phyloP scores from a whole-genome alignment of 2,329 filamentous ascomycete species.

The Xylaria sp. region DNA sequence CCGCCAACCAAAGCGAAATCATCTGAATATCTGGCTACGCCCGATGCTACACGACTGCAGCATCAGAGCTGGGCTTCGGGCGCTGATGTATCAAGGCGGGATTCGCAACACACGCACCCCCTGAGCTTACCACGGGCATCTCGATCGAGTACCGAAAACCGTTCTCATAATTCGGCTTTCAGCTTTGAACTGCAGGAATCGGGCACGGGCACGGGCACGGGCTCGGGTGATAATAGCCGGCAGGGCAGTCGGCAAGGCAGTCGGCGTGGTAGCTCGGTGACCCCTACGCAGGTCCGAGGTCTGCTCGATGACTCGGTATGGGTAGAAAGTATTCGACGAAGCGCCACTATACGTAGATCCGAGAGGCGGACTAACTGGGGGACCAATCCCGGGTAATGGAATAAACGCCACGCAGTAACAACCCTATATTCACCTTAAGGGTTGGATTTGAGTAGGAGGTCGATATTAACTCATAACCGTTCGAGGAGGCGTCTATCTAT shows the following conservation, averaged over 20 bases:
- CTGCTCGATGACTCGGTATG: constrained; percentile 88
- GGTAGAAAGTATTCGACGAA: constrained; percentile 89
- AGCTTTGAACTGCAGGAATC: constrained; percentile 61
- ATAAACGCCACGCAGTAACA: neutral
- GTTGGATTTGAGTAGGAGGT: constrained; percentile 8
- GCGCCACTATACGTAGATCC: constrained; percentile 68
- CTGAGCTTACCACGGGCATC: constrained; percentile 56
- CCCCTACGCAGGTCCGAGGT: constrained; percentile 76
- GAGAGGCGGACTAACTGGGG: constrained; percentile 40
- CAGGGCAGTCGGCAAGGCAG: constrained; percentile 49
- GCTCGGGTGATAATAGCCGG: neutral
- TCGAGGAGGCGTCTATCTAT: constrained; percentile 9
- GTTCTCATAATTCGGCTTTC: constrained; percentile 56
- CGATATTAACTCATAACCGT: neutral
- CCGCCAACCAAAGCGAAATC: constrained; percentile 26
- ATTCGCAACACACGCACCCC: constrained; percentile 51
- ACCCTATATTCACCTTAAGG: constrained; percentile 13
- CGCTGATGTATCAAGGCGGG: constrained; percentile 48
- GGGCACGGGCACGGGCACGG: constrained; percentile 36
- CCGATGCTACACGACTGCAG: constrained; percentile 40
- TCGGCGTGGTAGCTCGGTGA: constrained; percentile 69
- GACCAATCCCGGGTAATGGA: constrained; percentile 25
- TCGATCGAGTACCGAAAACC: constrained; percentile 44
- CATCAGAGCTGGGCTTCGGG: constrained; percentile 48
- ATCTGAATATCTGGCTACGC: constrained; percentile 41